Conservation (phyloP, 2,329 filamentous ascomycete genomes). For the Plectosphaerella plurivora region DNA sequence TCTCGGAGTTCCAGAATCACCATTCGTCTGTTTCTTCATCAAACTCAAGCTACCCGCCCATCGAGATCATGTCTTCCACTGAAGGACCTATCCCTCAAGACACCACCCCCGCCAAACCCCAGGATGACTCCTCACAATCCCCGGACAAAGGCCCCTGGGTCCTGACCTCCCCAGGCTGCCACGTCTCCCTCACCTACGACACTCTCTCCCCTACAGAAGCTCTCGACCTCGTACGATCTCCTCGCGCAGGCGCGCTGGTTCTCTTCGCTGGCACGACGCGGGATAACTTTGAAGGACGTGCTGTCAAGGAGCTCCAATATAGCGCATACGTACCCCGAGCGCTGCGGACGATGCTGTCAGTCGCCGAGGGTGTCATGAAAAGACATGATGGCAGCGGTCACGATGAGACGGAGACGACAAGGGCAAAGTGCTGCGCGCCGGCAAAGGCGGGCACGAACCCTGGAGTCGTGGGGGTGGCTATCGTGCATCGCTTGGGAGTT, state of each 20-base stretch:
- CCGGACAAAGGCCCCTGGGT: slow-evolving; percentile 2
- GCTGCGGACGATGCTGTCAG: slow-evolving; percentile 61
- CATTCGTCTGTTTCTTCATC: no score
- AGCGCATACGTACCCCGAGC: slow-evolving; percentile 69
- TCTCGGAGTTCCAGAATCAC: no score
- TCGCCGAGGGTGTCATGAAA: slow-evolving; percentile 36
- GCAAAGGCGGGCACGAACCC: slow-evolving; percentile 48
- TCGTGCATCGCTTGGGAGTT: slow-evolving; percentile 78
- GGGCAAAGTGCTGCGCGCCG: neutral
- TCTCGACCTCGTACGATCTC: slow-evolving; percentile 66
- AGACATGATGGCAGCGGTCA: neutral
- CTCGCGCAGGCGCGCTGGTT: slow-evolving; percentile 71
- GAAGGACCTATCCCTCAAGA: neutral
- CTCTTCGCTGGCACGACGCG: slow-evolving; percentile 76
- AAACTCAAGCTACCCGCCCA: no score
- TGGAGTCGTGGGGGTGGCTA: slow-evolving; percentile 65
- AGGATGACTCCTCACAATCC: neutral
- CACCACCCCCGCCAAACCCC: neutral
- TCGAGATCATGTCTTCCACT: no score
- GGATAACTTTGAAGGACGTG: slow-evolving; percentile 65
- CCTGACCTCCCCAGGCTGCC: slow-evolving; percentile 18
- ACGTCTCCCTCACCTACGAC: slow-evolving; percentile 64
- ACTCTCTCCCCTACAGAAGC: slow-evolving; percentile 51
- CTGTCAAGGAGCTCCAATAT: slow-evolving; percentile 73
- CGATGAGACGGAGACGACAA: neutral